Percentiles rank a stretch among this genome's conserved stretches.
phyloP scores from a whole-genome alignment of 352 stramenopile species.

The Phytophthora kernoviae region DNA sequence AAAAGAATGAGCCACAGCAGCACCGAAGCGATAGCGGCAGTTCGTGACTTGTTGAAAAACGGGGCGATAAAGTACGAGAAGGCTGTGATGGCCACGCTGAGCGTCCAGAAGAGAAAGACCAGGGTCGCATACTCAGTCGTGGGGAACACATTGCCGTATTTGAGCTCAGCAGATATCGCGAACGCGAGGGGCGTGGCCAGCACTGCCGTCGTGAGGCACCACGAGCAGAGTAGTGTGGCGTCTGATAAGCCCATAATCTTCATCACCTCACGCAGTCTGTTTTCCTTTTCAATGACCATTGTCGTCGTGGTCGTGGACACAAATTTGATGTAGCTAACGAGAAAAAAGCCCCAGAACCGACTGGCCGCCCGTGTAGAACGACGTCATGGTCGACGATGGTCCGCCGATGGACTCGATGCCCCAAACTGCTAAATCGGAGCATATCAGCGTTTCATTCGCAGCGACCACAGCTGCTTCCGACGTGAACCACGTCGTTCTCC shows the following conservation, averaged over 20 bases:
- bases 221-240: slow-evolving; percentile 63
- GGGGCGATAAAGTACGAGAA: slow-evolving; percentile 73
- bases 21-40: slow-evolving; percentile 64
- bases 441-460: slow-evolving; percentile 37
- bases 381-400: slow-evolving; percentile 44
- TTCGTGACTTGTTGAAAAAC: slow-evolving; percentile 75
- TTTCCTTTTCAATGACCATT: slow-evolving; percentile 87
- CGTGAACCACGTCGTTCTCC: slow-evolving; percentile 42
- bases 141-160: slow-evolving; percentile 72
- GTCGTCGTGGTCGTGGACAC: slow-evolving; percentile 69
- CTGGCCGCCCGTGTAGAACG: slow-evolving; percentile 71
- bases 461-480: slow-evolving; percentile 22
- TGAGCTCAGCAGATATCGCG: slow-evolving; percentile 53
- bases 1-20: slow-evolving; percentile 76
- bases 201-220: slow-evolving; percentile 54
- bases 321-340: slow-evolving; percentile 69
- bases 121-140: slow-evolving; percentile 62
- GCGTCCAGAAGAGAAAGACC: slow-evolving; percentile 67
- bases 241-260: slow-evolving; percentile 85
- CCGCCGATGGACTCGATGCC: slow-evolving; percentile 39
- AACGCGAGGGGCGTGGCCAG: slow-evolving; percentile 59
- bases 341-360: slow-evolving; percentile 62
- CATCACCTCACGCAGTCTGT: slow-evolving; percentile 77
- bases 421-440: slow-evolving; percentile 34
- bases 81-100: slow-evolving; percentile 60